Evolutionary conservation across 768 basidiomycete genomes (phyloP), one percentile per base, ranked within the genome.

Genomic region (Paxillus involutus): DNA sequence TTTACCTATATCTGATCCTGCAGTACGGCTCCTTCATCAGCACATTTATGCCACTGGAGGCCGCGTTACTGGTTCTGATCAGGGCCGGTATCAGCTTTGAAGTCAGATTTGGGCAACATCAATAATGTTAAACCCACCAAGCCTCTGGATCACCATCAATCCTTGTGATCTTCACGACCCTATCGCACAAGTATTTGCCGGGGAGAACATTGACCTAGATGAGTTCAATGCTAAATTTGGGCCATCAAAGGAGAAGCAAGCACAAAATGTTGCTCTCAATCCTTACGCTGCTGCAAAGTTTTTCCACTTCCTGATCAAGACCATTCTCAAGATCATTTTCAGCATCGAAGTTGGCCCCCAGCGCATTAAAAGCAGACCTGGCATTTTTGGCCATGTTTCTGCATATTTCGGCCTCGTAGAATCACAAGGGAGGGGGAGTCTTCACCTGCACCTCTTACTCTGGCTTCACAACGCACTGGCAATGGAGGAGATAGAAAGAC

Each of bases 111-210:
- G n/a, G n/a, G n/a, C n/a, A n/a, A n/a, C n/a, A n/a, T n/a, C n/a
- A n/a, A n/a, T n/a, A n/a, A n/a, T n/a, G n/a, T n/a, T n/a, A n/a
- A n/a, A n/a, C n/a, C n/a, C n/a, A n/a, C n/a, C n/a, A n/a, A n/a
- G n/a, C n/a, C n/a, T n/a, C n/a, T 81, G 79, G 78, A 55, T 75
- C 2, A 81, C 78, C 0, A 66, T 81, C 8, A 32, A 32, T 9
- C 32, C 32, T 5, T 32, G 32, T 32, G 32, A 32, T 6, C 6
- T 32, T 2, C 69, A 77, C 36, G 74, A 79, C 55, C 79, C 78
- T 0, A 65, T 81, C 21, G 75, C 72, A 0, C 78, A 80, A 49
- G 67, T 80, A 0, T 63, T 81, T 11, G 67, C 73, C 0, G 78
- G 80, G 0, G 68, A 66, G 29, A 59, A 75, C 0, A 79, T 82